Evolutionary conservation across 2,329 filamentous ascomycete genomes (phyloP).

Genomic region (Botrytis galanthina): DNA sequence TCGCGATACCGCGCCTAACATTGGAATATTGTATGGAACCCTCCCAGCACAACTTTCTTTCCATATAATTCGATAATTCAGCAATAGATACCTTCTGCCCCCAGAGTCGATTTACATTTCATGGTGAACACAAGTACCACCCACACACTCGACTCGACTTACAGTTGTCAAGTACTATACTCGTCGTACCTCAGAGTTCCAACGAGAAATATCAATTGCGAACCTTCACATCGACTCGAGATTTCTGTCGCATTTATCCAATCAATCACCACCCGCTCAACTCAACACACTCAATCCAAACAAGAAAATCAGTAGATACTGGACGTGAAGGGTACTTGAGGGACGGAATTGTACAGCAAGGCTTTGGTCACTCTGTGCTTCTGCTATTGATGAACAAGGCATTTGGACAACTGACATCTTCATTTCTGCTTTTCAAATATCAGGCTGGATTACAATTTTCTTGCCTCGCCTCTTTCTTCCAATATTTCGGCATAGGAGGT

Average conservation of each 20-base stretch:
- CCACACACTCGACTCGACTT: not conserved
- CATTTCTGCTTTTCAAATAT: conserved; percentile 20
- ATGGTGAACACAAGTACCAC: not conserved
- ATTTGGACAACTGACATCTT: conserved; percentile 18
- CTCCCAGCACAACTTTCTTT: not conserved
- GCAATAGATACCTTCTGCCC: not conserved
- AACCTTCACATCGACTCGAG: conserved; percentile 9
- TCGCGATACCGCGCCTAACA: not conserved
- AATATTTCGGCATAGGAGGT: conserved; percentile 17
- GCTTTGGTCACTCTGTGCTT: conserved; percentile 12
- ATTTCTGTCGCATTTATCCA: not conserved
- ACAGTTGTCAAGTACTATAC: not conserved
- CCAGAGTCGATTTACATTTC: not conserved
- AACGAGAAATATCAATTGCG: not conserved
- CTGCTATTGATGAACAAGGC: conserved; percentile 15
- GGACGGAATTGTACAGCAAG: conserved; percentile 17
- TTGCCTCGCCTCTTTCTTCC: conserved; percentile 15
- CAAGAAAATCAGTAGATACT: not conserved
- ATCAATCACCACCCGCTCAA: not conserved
- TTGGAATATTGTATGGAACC: not conserved
- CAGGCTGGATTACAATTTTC: conserved; percentile 17
- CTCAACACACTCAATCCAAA: not conserved
- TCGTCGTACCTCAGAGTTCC: not conserved
- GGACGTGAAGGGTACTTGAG: conserved; percentile 1
- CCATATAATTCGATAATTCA: not conserved